Evolutionary conservation across 2,329 filamentous ascomycete species (phyloP), one percentile per base, ranked within the genome.

Genomic region (Taxawa tesnikishii): DNA sequence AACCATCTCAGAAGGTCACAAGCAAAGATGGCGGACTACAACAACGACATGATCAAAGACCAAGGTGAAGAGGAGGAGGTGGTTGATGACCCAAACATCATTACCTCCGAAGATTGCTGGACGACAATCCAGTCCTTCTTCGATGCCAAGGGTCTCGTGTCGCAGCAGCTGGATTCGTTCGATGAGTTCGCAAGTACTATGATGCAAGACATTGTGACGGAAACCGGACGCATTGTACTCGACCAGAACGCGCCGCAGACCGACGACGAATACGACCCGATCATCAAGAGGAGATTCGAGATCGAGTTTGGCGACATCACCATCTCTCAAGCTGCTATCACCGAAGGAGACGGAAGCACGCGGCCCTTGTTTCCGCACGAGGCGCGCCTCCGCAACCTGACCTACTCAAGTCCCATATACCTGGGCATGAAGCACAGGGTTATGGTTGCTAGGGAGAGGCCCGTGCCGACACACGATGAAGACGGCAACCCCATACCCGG

Each of bases 21-120:
- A 23, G 3, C 19, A 23, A 33, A 16, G 18, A 41, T 41, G 38
- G 36, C 38, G 18, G 38, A 41, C 31, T 38, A 34, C 28, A 34
- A 38, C 13, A 26, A 33, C 6, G 34, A 31, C 10, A 27, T 21
- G 19, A 30, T 32, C 23, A 29, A 29, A 8, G 32, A 29, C 26
- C 34, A 18, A 18, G 33, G 32, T 12, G n/a, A 35, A 21, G 36
- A 31, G 15, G 23, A 14, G 12, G 44, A 47, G 5, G 36, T 40
- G n/a, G 40, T 40, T 11, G 44, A 48, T 17, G 46, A 48, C 24
- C 34, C 38, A 25, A 43, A 41, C 36, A 38, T 42, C 46, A 94
- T 96, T 62, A 94, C 87, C 15, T 83, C 87, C 39, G 90, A 96
- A 65, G 92, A 98, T 62, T 94, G 85, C 67, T 98, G 92, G 90